Evolutionary conservation across 2,329 filamentous ascomycete genomes (phyloP).

Genomic region (Beauveria sp.): DNA sequence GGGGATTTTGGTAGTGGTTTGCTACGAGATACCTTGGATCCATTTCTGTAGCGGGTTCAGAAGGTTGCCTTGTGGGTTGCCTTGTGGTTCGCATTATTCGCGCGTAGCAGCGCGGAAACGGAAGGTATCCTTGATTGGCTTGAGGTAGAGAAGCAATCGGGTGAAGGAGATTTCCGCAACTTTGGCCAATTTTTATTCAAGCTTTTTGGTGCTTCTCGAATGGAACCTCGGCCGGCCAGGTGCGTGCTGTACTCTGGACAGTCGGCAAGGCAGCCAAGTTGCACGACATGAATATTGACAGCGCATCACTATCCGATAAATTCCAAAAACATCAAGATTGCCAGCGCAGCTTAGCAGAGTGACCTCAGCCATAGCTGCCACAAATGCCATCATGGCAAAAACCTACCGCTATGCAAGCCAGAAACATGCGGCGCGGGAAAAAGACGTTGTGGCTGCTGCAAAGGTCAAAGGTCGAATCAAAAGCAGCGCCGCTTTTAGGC

Average conservation of each 20-base stretch:
- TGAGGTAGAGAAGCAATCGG: too few relatives aligned
- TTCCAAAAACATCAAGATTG: not conserved
- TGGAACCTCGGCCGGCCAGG: too few relatives aligned
- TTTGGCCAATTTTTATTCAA: too few relatives aligned
- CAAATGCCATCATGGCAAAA: not conserved
- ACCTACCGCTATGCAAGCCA: not conserved
- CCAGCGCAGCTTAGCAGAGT: not conserved
- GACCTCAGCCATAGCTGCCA: not conserved
- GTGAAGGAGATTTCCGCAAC: too few relatives aligned
- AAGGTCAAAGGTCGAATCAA: not conserved
- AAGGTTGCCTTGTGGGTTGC: not conserved
- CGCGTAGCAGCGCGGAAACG: not conserved
- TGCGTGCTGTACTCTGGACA: too few relatives aligned
- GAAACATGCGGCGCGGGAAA: too few relatives aligned
- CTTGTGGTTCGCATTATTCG: conserved; percentile 4
- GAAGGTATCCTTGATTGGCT: too few relatives aligned
- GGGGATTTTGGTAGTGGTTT: too few relatives aligned
- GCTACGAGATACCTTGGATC: too few relatives aligned
- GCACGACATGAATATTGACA: not conserved
- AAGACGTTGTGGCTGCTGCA: too few relatives aligned
- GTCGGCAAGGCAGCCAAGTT: not conserved
- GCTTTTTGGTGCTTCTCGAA: too few relatives aligned
- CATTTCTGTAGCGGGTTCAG: too few relatives aligned
- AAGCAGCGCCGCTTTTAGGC: not conserved
- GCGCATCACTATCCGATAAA: not conserved